Evolutionary conservation across 345 rosid species (phyloP), one percentile per base, ranked within the genome.

Genomic region (Brassica carinata): DNA sequence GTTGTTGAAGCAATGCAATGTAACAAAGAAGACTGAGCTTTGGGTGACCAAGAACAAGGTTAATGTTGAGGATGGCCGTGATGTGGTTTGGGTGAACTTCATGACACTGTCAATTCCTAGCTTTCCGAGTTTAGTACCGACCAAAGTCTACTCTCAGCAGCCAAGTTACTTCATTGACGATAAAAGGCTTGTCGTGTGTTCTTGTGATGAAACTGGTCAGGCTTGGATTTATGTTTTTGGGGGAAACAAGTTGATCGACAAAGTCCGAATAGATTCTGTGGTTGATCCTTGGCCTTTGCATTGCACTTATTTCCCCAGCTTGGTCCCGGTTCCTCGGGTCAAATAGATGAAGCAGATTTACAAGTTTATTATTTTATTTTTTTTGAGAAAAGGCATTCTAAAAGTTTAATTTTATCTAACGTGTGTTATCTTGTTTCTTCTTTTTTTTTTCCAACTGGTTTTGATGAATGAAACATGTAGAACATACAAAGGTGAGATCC

Each of bases 31-130:
- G 33, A 62, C 4, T 11, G 33, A 26, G 34, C 11, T 62, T 62
- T 62, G 65, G 65, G 65, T 62, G 65, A 62, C 65, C 15, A 62
- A 62, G 33, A 27, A 62, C 65, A 62, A 62, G 65, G 34, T 26
- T 61, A 62, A 62, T 13, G 34, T 61, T 61, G 7, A 61, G 15
- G 33, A 26, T 62, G 15, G 33, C 2, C 0, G 2, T 26, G 65
- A 62, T 62, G 34, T 62, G 65, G 33, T 4, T 26, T 62, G 65
- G 65, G 7, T 26, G 33, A 58, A 19, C 1, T 58, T 58, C 29
- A 58, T 58, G 5, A 18, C 13, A 0, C 1, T 58, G 4, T 58
- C 63, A 18, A 15, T 18, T 18, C 63, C 63, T 58, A 58, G 3
- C 63, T 58, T 15, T 55, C 61, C 23, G 8, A 15, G 61, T 55